Evolutionary conservation across 208 protist species (phyloP).

Genomic region (Trypanosoma boissoni): DNA sequence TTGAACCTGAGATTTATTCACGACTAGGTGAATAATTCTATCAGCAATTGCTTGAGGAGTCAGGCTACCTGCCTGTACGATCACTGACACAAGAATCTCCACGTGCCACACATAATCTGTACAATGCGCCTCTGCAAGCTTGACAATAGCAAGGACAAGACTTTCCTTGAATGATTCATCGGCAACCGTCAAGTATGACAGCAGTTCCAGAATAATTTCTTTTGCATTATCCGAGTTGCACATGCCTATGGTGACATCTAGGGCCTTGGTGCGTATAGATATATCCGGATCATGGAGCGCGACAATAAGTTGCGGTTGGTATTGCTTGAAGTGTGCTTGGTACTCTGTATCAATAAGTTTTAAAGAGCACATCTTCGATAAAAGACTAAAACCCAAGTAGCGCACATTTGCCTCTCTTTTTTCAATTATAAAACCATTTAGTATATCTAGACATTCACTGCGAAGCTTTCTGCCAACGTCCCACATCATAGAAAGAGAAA

Average conservation of each 20-base stretch:
- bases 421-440: conserved; percentile 87
- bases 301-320: conserved; percentile 91
- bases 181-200: conserved; percentile 87
- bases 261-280: conserved; percentile 95
- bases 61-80: conserved; percentile 95
- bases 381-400: conserved; percentile 85
- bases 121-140: conserved; percentile 96
- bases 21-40: conserved; percentile 94
- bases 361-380: conserved; percentile 53
- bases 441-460: conserved; percentile 68
- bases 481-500: conserved; percentile 93
- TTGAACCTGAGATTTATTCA: conserved; percentile 95
- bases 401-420: conserved; percentile 91
- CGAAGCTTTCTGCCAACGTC: conserved; percentile 81
- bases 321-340: conserved; percentile 75
- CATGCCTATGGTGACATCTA: conserved; percentile 97
- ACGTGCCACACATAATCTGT: conserved; percentile 95
- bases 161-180: conserved; percentile 93
- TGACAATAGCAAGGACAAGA: conserved; percentile 95
- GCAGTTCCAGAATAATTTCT: conserved; percentile 93
- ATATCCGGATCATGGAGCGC: conserved; percentile 96
- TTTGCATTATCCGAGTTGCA: conserved; percentile 92
- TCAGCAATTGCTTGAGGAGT: conserved; percentile 93
- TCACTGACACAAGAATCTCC: conserved; percentile 95
- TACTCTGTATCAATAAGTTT: conserved; percentile 56